Evolutionary conservation across 176 grass and related monocot species (phyloP), one percentile per base, ranked within the genome.

Genomic region (Musa acuminata): DNA sequence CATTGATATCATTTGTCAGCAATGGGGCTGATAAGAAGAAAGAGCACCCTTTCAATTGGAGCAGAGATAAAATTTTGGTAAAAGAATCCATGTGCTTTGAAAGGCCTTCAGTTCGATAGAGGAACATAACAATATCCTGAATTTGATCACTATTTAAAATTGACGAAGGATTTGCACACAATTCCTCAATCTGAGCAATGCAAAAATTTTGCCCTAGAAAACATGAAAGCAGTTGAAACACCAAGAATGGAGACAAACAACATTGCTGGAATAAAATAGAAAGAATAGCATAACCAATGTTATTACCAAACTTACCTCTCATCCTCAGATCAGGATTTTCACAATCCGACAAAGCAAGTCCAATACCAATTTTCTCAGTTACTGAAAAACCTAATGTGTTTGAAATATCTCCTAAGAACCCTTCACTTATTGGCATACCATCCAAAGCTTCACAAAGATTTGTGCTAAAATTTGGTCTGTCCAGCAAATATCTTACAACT

Each of bases 51-150:
- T 89, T 87, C 20, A 82, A 72, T 64, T 89, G 87, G 54, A 93
- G 80, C 64, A 88, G 72, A 81, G 90, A 91, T 23, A 93, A 54
- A 79, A 93, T 83, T 57, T 78, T 91, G 71, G 82, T 89, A 73
- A 89, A 85, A 72, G 77, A 88, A 69, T 98, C 88, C 62, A 88
- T 83, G 73, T 89, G 75, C 77, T 91, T 91, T 66, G 88, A 90
- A 64, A 86, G 84, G 58, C 82, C 94, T 71, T 93, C 82, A 60
- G 79, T 89, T 72, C 70, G 86, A 71, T 87, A 87, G 85, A 97
- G 77, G 85, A 93, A 93, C 87, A 88, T 49, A 70, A 77, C 80
- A 91, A 98, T 93, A 24, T 98, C 94, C 51, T 98, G 94, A 72
- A 98, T 98, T 78, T 62, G 73, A 62, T 90, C 86, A 78, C 79